Base-by-base conservation (phyloP, 2,329 filamentous ascomycete species). In the Furcasterigmium sp. region DNA sequence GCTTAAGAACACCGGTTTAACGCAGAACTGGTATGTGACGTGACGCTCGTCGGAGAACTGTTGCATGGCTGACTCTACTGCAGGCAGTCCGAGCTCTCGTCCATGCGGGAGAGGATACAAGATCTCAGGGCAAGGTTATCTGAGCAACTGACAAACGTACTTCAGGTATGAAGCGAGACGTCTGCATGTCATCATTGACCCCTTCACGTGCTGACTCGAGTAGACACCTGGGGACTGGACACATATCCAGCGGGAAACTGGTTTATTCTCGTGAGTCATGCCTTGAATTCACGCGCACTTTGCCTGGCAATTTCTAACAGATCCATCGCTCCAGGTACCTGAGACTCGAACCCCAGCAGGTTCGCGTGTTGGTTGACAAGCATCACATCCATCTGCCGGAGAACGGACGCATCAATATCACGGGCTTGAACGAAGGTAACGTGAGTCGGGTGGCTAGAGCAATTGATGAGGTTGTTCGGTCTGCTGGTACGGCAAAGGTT, bases 221-320 rank as follows among this genome's bases (percentile, higher is more conserved):
- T 10, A 47, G 46, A 46, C 46, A 5, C 43, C 46, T 5, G 43
- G 42, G 7, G 39, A 47, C 25, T 47, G 45, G 43, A 15, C 29
- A 10, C 43, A 47, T 35, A 25, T 47, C 13, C 35, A 13, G 9
- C 17, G 26, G 10, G 46, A 43, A 19, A 42, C 40, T 10, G 43
- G 46, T 4, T 15, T 46, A 8, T 47, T 47, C n/a, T 43, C 43
- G 46, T 43, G 17, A 40, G 46, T 40, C 4, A 14, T 3, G 8
- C 5, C 5, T 17, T 8, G 11, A 28, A 7, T 29, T 23, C 23
- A 13, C 35, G 17, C 7, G 11, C 7, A 13, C 6, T 4, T 4
- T 13, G n/a, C n/a, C 7, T 8, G 41, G 38, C 10, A 39, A 21
- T n/a, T 17, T 23, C 5, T 4, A n/a, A n/a, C n/a, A n/a, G n/a